Conservation (phyloP, 208 protist species). For the Polymyxa betae region DNA sequence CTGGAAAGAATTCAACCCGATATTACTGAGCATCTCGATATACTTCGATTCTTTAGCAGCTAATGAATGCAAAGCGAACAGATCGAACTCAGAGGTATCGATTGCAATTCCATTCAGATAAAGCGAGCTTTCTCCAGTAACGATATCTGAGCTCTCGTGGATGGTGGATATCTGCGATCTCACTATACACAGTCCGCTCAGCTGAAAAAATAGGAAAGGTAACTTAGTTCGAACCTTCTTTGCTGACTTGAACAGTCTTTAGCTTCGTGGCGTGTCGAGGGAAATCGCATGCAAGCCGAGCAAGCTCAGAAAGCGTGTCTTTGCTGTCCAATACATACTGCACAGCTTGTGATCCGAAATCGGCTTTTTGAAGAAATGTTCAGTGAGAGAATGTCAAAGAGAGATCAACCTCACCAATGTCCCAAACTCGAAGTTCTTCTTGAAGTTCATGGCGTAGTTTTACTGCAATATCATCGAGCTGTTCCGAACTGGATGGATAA, state of each 20-base stretch:
- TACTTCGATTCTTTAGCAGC: neutral
- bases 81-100: neutral
- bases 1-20: neutral
- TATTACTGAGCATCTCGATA: neutral
- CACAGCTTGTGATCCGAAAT: conserved; percentile 29
- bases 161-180: neutral
- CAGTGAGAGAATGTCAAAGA: neutral
- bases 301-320: neutral
- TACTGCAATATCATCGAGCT: neutral
- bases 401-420: conserved; percentile 7
- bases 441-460: neutral
- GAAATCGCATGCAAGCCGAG: conserved; percentile 15
- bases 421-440: conserved; percentile 8
- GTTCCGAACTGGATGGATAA: neutral
- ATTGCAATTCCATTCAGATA: neutral
- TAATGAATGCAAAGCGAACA: neutral
- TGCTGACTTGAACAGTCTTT: neutral
- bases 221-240: neutral
- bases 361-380: neutral
- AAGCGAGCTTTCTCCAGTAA: neutral
- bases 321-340: neutral
- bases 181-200: neutral
- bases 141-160: neutral
- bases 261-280: neutral
- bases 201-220: neutral